Base-by-base conservation (phyloP, 2,329 filamentous ascomycete genomes). In the Apiospora malaysiana region DNA sequence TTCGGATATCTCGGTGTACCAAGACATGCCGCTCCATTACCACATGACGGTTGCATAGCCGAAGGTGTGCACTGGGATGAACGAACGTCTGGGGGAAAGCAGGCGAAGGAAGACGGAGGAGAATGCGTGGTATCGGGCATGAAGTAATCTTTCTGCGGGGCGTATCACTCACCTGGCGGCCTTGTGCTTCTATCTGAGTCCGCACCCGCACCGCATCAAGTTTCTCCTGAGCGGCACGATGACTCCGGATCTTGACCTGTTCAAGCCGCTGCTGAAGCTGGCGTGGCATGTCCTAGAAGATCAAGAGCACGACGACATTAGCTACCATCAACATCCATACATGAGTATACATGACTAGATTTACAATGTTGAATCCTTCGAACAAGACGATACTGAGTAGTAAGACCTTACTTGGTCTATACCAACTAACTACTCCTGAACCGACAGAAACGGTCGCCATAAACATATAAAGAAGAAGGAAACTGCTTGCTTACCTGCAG, bases 231-330 rank as follows among this genome's bases (percentile, higher is more conserved):
- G 70, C 70, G 18, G 70, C 68, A 21, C 68, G 37, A 32, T 27
- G 43, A 42, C 59, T 70, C 25, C 70, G 32, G 8, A 51, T 43
- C 32, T 40, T 49, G 40, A 47, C 63, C 40, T 43, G 37, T n/a
- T 71, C 70, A 25, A 69, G 32, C 6, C 70, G 56, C 21, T 47
- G 23, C 46, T 69, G 70, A 9, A 71, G 63, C 47, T 69, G 68
- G 2, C 40, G 45, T 23, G 70, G 70, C 68, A 42, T 67, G 14
- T 63, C 56, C 56, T 63, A 32, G 18, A 21, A 40, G 9, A 2
- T 9, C 21, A 12, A 40, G 8, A 14, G 18, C 56, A 40, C 27
- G 18, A 40, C 27, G 18, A 12, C 18, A 10, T 63, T 9, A 63
- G 56, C 6, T 63, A 40, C 18, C 4, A 63, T n/a, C 9, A 21